Percentiles rank a stretch among this genome's conserved stretches.
phyloP scores from a whole-genome alignment of 768 basidiomycete genomes.

The Tremella mesenterica region DNA sequence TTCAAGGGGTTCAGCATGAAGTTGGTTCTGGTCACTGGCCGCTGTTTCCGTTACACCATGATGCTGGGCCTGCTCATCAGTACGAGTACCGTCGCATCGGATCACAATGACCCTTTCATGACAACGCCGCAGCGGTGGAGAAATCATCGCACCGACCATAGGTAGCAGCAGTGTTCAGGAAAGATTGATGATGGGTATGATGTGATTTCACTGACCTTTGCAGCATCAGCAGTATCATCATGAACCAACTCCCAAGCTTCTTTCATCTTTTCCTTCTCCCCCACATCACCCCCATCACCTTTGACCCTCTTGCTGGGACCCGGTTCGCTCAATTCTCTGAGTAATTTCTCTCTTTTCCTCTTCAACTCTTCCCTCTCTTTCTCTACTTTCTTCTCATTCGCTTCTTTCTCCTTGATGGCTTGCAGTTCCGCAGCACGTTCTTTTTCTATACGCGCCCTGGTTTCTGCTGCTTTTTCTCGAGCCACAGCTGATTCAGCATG shows the following conservation, averaged over 20 bases:
- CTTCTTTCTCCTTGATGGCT: conserved; percentile 11
- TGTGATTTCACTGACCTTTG: background rate
- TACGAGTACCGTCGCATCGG: too few relatives aligned
- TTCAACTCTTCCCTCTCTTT: conserved; percentile 8
- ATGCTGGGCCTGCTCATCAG: too few relatives aligned
- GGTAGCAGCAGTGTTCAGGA: too few relatives aligned
- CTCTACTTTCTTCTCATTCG: conserved; percentile 1
- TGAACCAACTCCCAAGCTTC: conserved; percentile 44
- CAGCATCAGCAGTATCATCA: background rate
- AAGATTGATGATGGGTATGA: too few relatives aligned
- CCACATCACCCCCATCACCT: background rate
- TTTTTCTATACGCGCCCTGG: conserved; percentile 28
- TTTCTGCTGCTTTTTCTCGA: conserved; percentile 30
- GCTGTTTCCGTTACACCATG: too few relatives aligned
- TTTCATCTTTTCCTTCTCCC: conserved; percentile 24
- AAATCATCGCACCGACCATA: too few relatives aligned
- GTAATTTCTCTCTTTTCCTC: conserved; percentile 5
- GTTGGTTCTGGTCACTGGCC: too few relatives aligned
- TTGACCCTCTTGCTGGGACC: background rate
- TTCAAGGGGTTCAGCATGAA: too few relatives aligned
- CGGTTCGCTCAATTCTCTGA: conserved; percentile 3
- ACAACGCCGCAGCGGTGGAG: too few relatives aligned
- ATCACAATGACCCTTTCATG: too few relatives aligned
- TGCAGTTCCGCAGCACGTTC: conserved; percentile 22
- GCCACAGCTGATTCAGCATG: conserved; percentile 32